Base-by-base conservation (phyloP, 768 basidiomycete genomes). In the Hypsizygus marmoreus region DNA sequence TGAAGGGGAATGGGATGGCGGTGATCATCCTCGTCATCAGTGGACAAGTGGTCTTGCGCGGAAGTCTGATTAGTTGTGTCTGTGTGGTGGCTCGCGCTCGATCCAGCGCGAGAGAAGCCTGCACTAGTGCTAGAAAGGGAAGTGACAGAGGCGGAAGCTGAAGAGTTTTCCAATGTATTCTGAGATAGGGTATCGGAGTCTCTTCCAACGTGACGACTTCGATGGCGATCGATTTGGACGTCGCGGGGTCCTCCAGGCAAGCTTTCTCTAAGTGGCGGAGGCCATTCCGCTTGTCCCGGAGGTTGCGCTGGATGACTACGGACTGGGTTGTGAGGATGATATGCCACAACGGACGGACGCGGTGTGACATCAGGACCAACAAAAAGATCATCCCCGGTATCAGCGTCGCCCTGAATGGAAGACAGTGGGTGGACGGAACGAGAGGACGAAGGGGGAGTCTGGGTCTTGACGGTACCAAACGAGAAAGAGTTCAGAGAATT, bases 81-180 rank as follows among this genome's bases (percentile, higher is more conserved):
- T 8, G 68, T 69, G 42, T 57, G 59, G 17, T 56, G 54, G 33
- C 63, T 68, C 7, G 58, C 47, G 30, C 43, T 51, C 33, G 59
- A 68, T 43, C 57, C 55, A n/a, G 63, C 51, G 26, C 58, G 62
- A 23, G 62, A 62, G 43, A 59, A 57, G 65, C 52, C 55, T 59
- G 57, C 64, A 61, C 51, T 65, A 54, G 57, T 64, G 16, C 67
- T 68, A 35, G 69, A 54, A 49, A 72, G 54, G 16, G 75, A 79
- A 25, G 70, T 68, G 20, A 71, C 71, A 6, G 76, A 76, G 19
- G 71, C 72, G 5, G 76, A 75, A 13, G 67, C 66, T 12, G 71
- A 72, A 9, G 73, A 74, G 40, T 60, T 65, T 43, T 75, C 81
- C 45, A 78, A 78, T 1, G 77, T 79, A 53, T 76, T 68, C 46